Percentiles rank a stretch among this genome's conserved stretches.
Evolutionary conservation across 2,329 filamentous ascomycete species (phyloP).

Genomic region (Dothidotthia symphoricarpi): DNA sequence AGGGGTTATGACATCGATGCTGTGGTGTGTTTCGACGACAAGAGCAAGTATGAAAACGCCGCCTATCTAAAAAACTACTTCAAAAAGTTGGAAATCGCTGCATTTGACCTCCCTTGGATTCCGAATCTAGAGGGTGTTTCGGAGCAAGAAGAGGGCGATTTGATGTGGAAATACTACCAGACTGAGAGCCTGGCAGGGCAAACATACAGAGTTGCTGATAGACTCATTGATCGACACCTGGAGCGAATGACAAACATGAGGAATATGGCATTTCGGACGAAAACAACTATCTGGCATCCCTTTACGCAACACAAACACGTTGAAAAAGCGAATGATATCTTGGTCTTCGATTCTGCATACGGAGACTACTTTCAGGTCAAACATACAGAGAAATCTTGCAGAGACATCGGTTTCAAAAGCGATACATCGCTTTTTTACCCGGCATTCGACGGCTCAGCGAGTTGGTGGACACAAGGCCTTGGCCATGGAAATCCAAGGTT

Average conservation of each 20-base stretch:
- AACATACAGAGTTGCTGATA: conserved; percentile 50
- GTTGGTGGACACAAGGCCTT: conserved; percentile 89
- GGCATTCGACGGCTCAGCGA: conserved; percentile 80
- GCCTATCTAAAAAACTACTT: conserved; percentile 70
- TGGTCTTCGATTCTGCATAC: conserved; percentile 75
- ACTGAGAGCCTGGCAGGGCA: conserved; percentile 36
- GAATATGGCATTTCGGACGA: conserved; percentile 60
- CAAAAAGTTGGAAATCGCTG: conserved; percentile 53
- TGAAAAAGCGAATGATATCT: conserved; percentile 62
- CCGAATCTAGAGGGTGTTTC: conserved; percentile 46
- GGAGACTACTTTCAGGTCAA: conserved; percentile 73
- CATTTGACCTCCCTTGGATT: conserved; percentile 59
- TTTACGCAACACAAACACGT: conserved; percentile 75
- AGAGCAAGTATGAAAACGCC: conserved; percentile 66
- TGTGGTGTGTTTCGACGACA: conserved; percentile 65
- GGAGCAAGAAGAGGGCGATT: conserved; percentile 50
- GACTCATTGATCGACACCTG: conserved; percentile 55
- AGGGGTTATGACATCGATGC: conserved; percentile 74
- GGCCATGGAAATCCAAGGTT: conserved; percentile 74
- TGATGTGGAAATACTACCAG: conserved; percentile 65
- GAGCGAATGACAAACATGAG: conserved; percentile 59
- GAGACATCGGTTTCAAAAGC: conserved; percentile 8
- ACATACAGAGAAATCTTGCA: conserved; percentile 28
- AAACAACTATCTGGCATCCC: conserved; percentile 70
- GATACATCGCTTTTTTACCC: conserved; percentile 53